Conservation (phyloP, 2,329 filamentous ascomycete species). For the Penicillium sp. region DNA sequence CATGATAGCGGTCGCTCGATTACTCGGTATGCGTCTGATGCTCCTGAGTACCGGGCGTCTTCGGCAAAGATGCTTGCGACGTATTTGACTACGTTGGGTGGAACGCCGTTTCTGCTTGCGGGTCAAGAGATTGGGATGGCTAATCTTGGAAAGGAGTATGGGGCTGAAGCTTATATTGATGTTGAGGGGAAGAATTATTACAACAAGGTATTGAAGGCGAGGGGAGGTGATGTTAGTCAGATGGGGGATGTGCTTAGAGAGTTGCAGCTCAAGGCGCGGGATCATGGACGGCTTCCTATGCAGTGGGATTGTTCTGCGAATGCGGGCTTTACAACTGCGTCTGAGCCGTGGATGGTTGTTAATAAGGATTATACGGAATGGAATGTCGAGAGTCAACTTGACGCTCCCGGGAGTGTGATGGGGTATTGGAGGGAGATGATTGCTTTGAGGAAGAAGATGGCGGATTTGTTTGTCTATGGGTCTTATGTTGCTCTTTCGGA, state of each 20-base stretch:
- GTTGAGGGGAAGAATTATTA: constrained; percentile 15
- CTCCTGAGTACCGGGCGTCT: constrained; percentile 44
- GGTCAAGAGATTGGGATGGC: constrained; percentile 20
- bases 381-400: constrained; percentile 53
- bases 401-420: constrained; percentile 48
- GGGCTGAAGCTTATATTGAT: constrained; percentile 12
- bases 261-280: constrained; percentile 39
- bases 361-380: constrained; percentile 59
- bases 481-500: constrained; percentile 5
- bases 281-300: constrained; percentile 68
- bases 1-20: constrained; percentile 51
- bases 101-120: constrained; percentile 12
- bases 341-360: constrained; percentile 65
- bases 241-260: constrained; percentile 14
- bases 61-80: constrained; percentile 59
- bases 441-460: constrained; percentile 54
- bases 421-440: constrained; percentile 60
- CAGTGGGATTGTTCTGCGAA: constrained; percentile 60
- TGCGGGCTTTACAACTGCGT: constrained; percentile 59
- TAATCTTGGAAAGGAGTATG: constrained; percentile 8
- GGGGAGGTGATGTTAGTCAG: constrained; percentile 3
- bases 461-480: constrained; percentile 37
- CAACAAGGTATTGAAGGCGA: constrained; percentile 5
- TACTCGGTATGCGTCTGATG: constrained; percentile 51
- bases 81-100: constrained; percentile 51